Percentiles rank a stretch among this genome's conserved stretches.
Conservation (phyloP, 768 basidiomycete genomes). For the Lanmaoa rubissima region DNA sequence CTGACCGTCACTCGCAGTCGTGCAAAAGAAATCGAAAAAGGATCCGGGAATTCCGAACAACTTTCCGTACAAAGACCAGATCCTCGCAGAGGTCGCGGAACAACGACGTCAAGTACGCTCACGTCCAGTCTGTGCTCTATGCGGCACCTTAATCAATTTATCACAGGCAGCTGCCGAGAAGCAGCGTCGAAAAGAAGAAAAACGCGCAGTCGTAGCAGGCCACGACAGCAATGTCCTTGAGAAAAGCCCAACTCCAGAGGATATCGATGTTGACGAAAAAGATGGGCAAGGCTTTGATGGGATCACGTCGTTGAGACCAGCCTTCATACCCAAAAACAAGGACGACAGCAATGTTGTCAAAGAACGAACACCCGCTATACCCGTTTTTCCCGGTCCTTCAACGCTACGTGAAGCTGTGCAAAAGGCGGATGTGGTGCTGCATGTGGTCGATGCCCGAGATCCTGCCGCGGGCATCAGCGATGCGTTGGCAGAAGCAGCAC, state of each 20-base stretch:
- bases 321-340: conserved; percentile 1
- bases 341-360: neutral
- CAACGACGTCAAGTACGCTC: conserved; percentile 63
- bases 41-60: conserved; percentile 93
- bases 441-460: conserved; percentile 85
- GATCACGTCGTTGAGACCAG: conserved; percentile 22
- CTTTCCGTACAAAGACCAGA: conserved; percentile 93
- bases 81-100: conserved; percentile 86
- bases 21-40: conserved; percentile 54
- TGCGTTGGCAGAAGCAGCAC: conserved; percentile 41
- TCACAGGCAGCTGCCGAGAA: conserved; percentile 76
- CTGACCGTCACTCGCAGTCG: conserved; percentile 8
- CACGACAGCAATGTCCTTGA: conserved; percentile 29
- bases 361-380: conserved; percentile 15
- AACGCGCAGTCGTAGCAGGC: conserved; percentile 42
- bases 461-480: conserved; percentile 76
- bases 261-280: conserved; percentile 29
- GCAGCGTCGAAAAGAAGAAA: conserved; percentile 61
- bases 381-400: conserved; percentile 27
- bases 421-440: conserved; percentile 72
- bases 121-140: neutral
- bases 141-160: neutral
- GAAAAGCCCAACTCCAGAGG: conserved; percentile 28
- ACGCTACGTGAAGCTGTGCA: conserved; percentile 53
- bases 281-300: conserved; percentile 41